Percentiles rank a stretch among this genome's conserved stretches.
These are phyloP conservation scores for Vanderwaltozyma tropicalis DNA, from an alignment of 805 yeast species.

Conservation along the genomic window DNA sequence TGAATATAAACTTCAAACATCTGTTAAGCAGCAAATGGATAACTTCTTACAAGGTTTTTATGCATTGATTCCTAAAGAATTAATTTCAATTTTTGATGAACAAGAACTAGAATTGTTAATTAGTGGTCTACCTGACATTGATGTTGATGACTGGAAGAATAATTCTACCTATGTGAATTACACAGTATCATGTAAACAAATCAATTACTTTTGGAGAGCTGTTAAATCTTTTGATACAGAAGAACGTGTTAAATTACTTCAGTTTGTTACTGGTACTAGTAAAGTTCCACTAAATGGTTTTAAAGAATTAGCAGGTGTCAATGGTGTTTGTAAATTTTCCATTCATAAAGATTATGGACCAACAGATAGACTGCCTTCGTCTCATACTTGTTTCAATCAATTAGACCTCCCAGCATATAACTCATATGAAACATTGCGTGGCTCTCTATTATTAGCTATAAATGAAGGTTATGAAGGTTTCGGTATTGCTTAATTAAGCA, in stretches of 20 bases:
- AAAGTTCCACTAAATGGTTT: constrained; percentile 94
- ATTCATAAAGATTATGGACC: constrained; percentile 85
- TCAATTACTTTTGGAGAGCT: constrained; percentile 97
- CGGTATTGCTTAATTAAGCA: constrained; percentile 44
- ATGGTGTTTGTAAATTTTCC: constrained; percentile 75
- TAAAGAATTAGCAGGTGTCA: constrained; percentile 77
- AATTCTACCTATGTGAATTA: constrained; percentile 77
- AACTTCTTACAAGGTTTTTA: constrained; percentile 80
- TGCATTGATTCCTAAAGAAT: constrained; percentile 75
- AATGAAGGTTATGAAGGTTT: constrained; percentile 96
- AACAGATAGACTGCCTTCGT: constrained; percentile 79
- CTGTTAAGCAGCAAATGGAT: constrained; percentile 81
- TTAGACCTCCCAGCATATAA: constrained; percentile 89
- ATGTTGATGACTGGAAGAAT: constrained; percentile 90
- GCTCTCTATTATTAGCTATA: constrained; percentile 70
- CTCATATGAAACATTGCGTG: constrained; percentile 74
- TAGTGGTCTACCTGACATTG: constrained; percentile 93
- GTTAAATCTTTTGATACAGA: constrained; percentile 89
- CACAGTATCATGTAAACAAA: constrained; percentile 70
- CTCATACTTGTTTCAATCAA: constrained; percentile 96
- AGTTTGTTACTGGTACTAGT: constrained; percentile 94
- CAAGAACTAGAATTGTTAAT: constrained; percentile 88
- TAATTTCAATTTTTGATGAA: constrained; percentile 83
- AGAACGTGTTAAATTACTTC: constrained; percentile 86
- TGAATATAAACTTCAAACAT: constrained; percentile 71